phyloP scores from a whole-genome alignment of 2,329 filamentous ascomycete species.

The Parastagonospora avenae region DNA sequence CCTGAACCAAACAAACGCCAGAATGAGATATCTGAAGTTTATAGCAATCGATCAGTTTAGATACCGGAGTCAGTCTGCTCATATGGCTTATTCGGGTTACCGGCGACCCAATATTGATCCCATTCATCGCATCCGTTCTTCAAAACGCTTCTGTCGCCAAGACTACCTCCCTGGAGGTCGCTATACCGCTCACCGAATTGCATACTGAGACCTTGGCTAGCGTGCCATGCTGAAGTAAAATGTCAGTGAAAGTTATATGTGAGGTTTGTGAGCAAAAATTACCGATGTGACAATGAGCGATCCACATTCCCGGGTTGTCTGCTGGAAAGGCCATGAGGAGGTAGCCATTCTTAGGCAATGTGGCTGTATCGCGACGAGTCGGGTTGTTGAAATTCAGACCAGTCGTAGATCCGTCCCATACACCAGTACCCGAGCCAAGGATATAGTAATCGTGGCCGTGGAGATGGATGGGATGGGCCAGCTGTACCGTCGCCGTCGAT shows the following conservation, averaged over 20 bases:
- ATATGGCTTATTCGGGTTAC: constrained; percentile 31
- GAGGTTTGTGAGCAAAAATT: too few relatives aligned
- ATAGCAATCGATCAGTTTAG: constrained; percentile 5
- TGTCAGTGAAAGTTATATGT: too few relatives aligned
- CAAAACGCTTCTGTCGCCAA: constrained; percentile 28
- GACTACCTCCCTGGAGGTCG: constrained; percentile 23
- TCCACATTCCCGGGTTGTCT: constrained; percentile 56
- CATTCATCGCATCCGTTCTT: constrained; percentile 38
- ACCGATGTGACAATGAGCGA: constrained; percentile 42
- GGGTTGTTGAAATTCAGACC: constrained; percentile 47
- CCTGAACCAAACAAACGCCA: neutral
- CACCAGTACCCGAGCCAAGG: constrained; percentile 41
- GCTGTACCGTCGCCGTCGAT: constrained; percentile 34
- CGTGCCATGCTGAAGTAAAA: constrained; percentile 34
- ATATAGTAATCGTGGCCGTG: constrained; percentile 53
- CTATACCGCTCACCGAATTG: constrained; percentile 57
- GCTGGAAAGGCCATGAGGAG: constrained; percentile 60
- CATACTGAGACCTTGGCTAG: constrained; percentile 51
- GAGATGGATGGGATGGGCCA: constrained; percentile 50
- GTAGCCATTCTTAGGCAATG: constrained; percentile 47
- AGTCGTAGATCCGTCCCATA: constrained; percentile 41
- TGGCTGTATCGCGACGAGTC: constrained; percentile 46
- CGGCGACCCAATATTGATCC: constrained; percentile 39
- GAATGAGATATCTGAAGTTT: neutral
- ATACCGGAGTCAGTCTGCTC: constrained; percentile 42